phyloP scores from a whole-genome alignment of 768 basidiomycete genomes.

The Suillus placidus region DNA sequence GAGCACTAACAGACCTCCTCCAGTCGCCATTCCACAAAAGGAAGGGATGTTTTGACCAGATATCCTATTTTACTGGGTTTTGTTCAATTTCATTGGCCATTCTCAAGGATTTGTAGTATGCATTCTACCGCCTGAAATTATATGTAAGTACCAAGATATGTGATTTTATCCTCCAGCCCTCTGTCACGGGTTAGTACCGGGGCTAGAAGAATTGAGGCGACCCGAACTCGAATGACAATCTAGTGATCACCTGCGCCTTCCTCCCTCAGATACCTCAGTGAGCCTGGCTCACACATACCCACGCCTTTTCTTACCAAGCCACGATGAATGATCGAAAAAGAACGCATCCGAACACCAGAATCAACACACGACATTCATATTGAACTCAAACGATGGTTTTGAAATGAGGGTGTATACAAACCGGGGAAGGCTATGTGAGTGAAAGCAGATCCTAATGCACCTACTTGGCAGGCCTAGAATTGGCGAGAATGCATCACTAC shows the following conservation, averaged over 20 bases:
- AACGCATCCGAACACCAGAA: too few relatives aligned
- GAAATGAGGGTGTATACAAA: too few relatives aligned
- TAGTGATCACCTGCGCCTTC: neutral
- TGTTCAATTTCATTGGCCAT: neutral
- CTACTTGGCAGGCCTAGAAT: too few relatives aligned
- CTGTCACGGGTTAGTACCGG: neutral
- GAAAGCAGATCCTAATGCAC: too few relatives aligned
- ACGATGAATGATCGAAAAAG: too few relatives aligned
- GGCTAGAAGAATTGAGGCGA: neutral
- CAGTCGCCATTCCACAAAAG: slow-evolving; percentile 53
- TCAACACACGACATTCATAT: too few relatives aligned
- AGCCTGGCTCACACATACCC: too few relatives aligned
- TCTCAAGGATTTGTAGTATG: neutral
- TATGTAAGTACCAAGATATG: neutral
- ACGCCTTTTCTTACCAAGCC: too few relatives aligned
- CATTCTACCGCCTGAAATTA: neutral
- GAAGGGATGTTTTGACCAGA: slow-evolving; percentile 63
- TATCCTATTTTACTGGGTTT: neutral
- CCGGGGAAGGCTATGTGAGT: too few relatives aligned
- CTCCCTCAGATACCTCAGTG: neutral
- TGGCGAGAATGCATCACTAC: too few relatives aligned
- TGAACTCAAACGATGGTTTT: too few relatives aligned
- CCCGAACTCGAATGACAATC: neutral
- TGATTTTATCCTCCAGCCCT: neutral
- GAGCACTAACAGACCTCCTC: slow-evolving; percentile 53